Base-by-base conservation (phyloP, 225 moss, liverwort and hornwort species). In the Thuidium tamariscinum region DNA sequence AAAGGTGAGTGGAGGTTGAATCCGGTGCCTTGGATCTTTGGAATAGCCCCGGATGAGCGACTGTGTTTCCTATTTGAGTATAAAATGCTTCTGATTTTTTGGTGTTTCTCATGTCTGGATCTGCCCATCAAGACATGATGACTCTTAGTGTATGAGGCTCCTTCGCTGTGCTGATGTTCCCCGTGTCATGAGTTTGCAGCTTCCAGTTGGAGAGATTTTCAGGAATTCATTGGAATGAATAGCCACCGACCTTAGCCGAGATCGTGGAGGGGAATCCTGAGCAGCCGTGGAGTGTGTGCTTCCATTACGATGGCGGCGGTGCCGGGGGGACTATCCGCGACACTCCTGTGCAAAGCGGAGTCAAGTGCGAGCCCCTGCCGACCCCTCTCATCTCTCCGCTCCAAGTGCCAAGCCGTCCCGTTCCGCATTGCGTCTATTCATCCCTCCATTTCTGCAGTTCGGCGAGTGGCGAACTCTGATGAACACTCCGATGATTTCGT, bases 381-480 rank as follows among this genome's bases (percentile, higher is more conserved):
- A 87, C 79, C 86, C 36, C 89, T 91, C 42, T 87, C 84, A 37
- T 91, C 90, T 51, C 57, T 87, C 60, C 78, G 87, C 59, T 91
- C 88, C 54, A 90, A 85, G 48, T 87, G 83, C 87, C 89, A 84
- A 74, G 44, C 83, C 49, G 81, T 90, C 29, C 83, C 83, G 11
- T 93, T 87, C 70, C 89, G 87, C 65, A 54, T 71, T 73, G 73
- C 79, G 15, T 77, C 54, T 74, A n/a, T 88, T 59, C 68, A 74
- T 48, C 84, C 85, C 71, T 85, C 90, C 54, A 32, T 77, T 52
- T 85, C 54, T 48, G 69, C 79, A 74, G 86, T 92, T 26, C 91
- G 93, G 72, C 90, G 89, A 63, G 90, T 90, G 86, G 54, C 81
- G 64, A 92, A 92, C 80, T 88, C 86, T 9, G 85, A 75, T 66